phyloP scores from a whole-genome alignment of 2,329 filamentous ascomycete species.

The Ceratocystis albifundus region DNA sequence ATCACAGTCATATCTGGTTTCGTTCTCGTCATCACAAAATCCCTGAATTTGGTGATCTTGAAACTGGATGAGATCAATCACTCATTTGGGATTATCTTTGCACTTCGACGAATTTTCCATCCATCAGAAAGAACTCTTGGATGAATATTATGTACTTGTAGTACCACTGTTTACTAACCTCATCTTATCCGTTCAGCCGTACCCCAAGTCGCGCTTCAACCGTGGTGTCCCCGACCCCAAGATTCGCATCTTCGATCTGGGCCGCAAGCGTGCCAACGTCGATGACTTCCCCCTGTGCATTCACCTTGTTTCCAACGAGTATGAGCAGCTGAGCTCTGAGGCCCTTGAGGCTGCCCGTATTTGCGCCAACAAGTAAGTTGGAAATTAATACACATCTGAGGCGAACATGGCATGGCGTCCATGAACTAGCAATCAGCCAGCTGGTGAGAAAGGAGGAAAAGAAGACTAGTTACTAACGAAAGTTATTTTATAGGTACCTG shows the following conservation, averaged over 20 bases:
- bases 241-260: conserved; percentile 97
- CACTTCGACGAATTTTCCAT: not conserved
- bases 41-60: not conserved
- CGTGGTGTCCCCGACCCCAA: conserved; percentile 83
- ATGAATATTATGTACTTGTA: not conserved
- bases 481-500: conserved; percentile 41
- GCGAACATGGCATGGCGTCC: not conserved
- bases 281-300: conserved; percentile 99
- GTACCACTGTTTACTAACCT: conserved; percentile 24
- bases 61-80: not conserved
- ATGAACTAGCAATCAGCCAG: not conserved
- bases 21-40: not conserved
- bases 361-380: conserved; percentile 82
- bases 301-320: conserved; percentile 99
- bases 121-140: not conserved
- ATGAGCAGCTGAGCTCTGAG: conserved; percentile 99
- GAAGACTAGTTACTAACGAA: not conserved
- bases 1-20: not conserved
- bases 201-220: conserved; percentile 99
- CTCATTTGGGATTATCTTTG: not conserved
- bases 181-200: conserved; percentile 49
- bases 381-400: not conserved
- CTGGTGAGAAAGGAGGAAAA: not conserved
- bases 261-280: conserved; percentile 95
- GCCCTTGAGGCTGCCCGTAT: conserved; percentile 99